A percentile compares a stretch with the other conserved stretches of the same genome.
Evolutionary conservation across 1,139 yeast species (phyloP).

Genomic region (Yamadazyma buinensis): DNA sequence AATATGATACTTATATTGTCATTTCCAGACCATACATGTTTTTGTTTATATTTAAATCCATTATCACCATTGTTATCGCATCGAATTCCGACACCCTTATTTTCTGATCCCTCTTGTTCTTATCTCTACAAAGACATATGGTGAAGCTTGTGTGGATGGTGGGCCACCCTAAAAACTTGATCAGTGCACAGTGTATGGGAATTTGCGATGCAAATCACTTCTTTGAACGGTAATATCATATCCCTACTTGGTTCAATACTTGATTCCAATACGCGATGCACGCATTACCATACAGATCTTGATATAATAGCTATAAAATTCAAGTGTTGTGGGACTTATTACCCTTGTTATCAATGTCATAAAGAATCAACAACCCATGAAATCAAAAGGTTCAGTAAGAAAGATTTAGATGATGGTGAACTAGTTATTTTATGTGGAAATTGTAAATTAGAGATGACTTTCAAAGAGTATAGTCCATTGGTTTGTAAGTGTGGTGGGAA

Average conservation of each 20-base stretch:
- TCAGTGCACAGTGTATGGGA: too few relatives aligned
- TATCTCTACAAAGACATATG: too few relatives aligned
- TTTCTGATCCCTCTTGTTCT: too few relatives aligned
- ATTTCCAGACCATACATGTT: too few relatives aligned
- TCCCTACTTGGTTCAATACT: slow-evolving; percentile 11
- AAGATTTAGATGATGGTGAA: slow-evolving; percentile 3
- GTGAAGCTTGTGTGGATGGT: too few relatives aligned
- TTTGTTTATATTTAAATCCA: too few relatives aligned
- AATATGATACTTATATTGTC: too few relatives aligned
- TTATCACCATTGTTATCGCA: too few relatives aligned
- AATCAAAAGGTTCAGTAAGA: neutral
- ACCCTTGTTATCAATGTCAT: slow-evolving; percentile 43
- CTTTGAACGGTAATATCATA: slow-evolving; percentile 3
- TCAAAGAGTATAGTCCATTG: slow-evolving; percentile 18
- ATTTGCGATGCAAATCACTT: slow-evolving; percentile 2
- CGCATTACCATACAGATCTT: slow-evolving; percentile 30
- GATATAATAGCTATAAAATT: slow-evolving; percentile 44
- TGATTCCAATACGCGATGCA: slow-evolving; percentile 36
- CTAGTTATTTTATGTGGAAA: slow-evolving; percentile 36
- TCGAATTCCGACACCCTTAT: too few relatives aligned
- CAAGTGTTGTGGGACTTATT: slow-evolving; percentile 35
- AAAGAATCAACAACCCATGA: slow-evolving; percentile 8
- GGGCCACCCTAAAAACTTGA: too few relatives aligned
- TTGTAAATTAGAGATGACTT: slow-evolving; percentile 28
- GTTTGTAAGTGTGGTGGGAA: slow-evolving; percentile 18